A percentile compares a stretch with the other conserved stretches of the same genome.
Conservation (phyloP, 2,329 filamentous ascomycete genomes). For the Paraphoma sp. region DNA sequence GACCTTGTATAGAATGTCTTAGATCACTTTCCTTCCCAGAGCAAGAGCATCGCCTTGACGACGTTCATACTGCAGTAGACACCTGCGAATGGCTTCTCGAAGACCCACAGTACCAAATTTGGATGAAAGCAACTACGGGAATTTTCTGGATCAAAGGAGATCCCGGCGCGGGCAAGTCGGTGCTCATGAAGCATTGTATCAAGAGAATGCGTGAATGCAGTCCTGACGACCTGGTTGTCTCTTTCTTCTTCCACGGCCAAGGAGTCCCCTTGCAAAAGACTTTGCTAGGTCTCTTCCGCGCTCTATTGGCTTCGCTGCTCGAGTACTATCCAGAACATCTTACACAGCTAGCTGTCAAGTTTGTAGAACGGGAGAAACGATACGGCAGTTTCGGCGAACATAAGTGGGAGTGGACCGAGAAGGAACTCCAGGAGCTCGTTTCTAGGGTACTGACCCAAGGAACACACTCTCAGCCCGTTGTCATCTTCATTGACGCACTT, state of each 20-base stretch:
- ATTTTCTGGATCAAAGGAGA: constrained; percentile 56
- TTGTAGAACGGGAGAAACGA: constrained; percentile 15
- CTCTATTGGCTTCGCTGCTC: constrained; percentile 13
- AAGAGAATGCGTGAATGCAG: constrained; percentile 18
- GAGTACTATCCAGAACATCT: constrained; percentile 12
- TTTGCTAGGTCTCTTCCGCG: constrained; percentile 20
- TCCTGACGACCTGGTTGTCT: constrained; percentile 3
- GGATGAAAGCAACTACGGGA: constrained; percentile 43
- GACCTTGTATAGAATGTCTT: constrained; percentile 10
- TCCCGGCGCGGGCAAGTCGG: constrained; percentile 47
- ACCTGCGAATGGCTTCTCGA: constrained; percentile 50
- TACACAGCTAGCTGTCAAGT: constrained; percentile 9
- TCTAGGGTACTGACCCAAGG: constrained; percentile 11
- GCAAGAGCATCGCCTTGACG: constrained; percentile 10
- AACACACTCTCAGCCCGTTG: constrained; percentile 8
- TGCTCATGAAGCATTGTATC: constrained; percentile 43
- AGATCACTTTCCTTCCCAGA: constrained; percentile 15
- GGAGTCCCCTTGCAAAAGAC: constrained; percentile 18
- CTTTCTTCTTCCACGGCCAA: constrained; percentile 30
- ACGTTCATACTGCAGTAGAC: constrained; percentile 7
- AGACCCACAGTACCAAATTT: constrained; percentile 41
- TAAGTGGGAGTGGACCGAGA: constrained; percentile 17
- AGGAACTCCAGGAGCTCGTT: constrained; percentile 18
- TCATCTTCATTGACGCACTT: constrained; percentile 16
- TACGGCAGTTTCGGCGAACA: constrained; percentile 5